Evolutionary conservation across 805 yeast species (phyloP).

Genomic region (Lipomyces yamadae): DNA sequence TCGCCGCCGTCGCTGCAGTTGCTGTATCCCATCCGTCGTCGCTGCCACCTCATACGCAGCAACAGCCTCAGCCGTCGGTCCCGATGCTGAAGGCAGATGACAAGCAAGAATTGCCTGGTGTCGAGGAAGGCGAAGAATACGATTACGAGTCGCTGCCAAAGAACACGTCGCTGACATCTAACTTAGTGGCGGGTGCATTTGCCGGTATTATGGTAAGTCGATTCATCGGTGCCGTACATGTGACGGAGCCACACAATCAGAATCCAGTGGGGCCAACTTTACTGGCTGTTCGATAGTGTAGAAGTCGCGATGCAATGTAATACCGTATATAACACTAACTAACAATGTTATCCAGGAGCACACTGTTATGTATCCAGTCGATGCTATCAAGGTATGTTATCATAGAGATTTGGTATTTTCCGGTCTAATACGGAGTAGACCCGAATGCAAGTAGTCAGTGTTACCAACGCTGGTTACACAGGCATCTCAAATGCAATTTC

Average conservation of each 20-base stretch:
- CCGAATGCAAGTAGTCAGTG: conserved; percentile 72
- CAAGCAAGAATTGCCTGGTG: neutral
- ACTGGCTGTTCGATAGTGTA: neutral
- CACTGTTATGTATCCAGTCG: conserved; percentile 94
- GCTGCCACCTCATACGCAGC: neutral
- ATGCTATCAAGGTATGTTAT: conserved; percentile 67
- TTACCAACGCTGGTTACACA: conserved; percentile 40
- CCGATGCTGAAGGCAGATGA: neutral
- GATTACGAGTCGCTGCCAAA: conserved; percentile 94
- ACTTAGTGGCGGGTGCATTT: conserved; percentile 90
- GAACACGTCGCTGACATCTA: conserved; percentile 79
- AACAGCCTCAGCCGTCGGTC: neutral
- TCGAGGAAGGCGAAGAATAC: conserved; percentile 41
- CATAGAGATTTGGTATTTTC: neutral
- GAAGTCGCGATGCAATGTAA: neutral
- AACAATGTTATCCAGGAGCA: conserved; percentile 59
- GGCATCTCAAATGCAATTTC: conserved; percentile 69
- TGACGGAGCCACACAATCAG: neutral
- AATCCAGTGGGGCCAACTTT: neutral
- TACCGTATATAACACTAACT: neutral
- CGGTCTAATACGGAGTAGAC: conserved; percentile 52
- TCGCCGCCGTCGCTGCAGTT: conserved; percentile 5
- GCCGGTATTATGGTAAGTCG: conserved; percentile 84
- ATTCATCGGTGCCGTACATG: neutral
- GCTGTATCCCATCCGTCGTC: neutral